These are phyloP conservation scores for Candida boleticola DNA, from an alignment of 805 yeast genomes.

Conservation along the genomic window DNA sequence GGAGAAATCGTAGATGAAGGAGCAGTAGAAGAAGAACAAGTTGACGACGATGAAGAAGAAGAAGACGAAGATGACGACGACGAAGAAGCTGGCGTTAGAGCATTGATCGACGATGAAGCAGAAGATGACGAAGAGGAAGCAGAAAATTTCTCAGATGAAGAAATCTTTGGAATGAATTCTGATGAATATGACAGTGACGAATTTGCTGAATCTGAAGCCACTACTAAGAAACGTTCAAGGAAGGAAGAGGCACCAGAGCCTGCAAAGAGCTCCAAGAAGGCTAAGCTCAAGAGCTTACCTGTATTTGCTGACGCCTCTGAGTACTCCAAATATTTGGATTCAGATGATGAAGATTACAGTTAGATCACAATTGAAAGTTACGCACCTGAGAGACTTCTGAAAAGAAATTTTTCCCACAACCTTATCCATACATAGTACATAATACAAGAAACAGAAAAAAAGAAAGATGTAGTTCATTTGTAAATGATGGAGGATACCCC, in stretches of 20 bases:
- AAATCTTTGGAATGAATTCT: constrained; percentile 17
- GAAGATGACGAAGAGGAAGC: constrained; percentile 20
- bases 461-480: not conserved
- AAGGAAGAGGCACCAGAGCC: constrained; percentile 21
- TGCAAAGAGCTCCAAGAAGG: constrained; percentile 41
- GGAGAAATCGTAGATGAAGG: constrained; percentile 19
- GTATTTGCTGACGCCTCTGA: constrained; percentile 87
- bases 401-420: not conserved
- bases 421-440: not conserved
- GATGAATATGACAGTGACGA: constrained; percentile 18
- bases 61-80: constrained; percentile 16
- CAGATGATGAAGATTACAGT: constrained; percentile 55
- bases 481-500: too few relatives aligned
- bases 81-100: constrained; percentile 2
- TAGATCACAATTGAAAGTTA: constrained; percentile 4
- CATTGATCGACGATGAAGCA: constrained; percentile 16
- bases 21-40: constrained; percentile 29
- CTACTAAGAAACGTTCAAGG: constrained; percentile 18
- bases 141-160: constrained; percentile 3
- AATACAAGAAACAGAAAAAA: not conserved
- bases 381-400: too few relatives aligned
- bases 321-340: constrained; percentile 68
- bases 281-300: constrained; percentile 68
- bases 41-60: constrained; percentile 15
- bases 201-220: constrained; percentile 28